Evolutionary conservation across 331 rosid genomes (phyloP).

Genomic region (Acacia pycnantha): DNA sequence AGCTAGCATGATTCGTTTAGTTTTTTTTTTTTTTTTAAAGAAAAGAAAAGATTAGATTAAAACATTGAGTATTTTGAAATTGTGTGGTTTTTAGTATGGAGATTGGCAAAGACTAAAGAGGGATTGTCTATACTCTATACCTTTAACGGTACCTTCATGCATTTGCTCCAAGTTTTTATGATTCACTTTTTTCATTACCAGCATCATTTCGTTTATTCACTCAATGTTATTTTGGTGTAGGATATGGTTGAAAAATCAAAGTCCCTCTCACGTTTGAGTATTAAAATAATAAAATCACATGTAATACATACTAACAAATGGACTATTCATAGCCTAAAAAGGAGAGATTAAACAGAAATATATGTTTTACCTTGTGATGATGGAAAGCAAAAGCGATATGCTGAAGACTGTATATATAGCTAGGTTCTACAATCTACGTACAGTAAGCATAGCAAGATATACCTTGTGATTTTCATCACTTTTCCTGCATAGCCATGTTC

Average conservation of each 20-base stretch:
- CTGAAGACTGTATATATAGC: conserved; percentile 21
- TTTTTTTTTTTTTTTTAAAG: too few relatives aligned
- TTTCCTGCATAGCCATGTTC: conserved; percentile 35
- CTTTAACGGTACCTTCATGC: conserved; percentile 7
- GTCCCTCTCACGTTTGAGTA: conserved; percentile 3
- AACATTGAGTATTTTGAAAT: conserved; percentile 20
- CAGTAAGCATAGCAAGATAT: conserved; percentile 38
- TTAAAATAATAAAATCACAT: conserved; percentile 2
- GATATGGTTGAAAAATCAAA: conserved; percentile 12
- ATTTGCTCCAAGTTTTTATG: conserved; percentile 18
- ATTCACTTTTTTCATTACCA: not conserved
- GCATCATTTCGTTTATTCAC: not conserved
- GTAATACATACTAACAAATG: conserved; percentile 33
- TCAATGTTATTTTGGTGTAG: not conserved
- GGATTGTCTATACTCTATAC: conserved; percentile 7
- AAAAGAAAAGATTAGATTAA: not conserved
- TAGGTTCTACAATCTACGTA: conserved; percentile 33
- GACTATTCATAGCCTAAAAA: conserved; percentile 42
- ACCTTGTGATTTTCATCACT: not conserved
- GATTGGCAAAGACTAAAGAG: conserved; percentile 3
- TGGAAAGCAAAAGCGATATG: conserved; percentile 36
- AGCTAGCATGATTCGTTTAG: not conserved
- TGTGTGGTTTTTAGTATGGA: not conserved
- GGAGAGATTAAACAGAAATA: conserved; percentile 45
- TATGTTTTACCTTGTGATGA: conserved; percentile 33